Evolutionary conservation across 257 asterid species (phyloP).

Genomic region (Fraxinus pennsylvanica): DNA sequence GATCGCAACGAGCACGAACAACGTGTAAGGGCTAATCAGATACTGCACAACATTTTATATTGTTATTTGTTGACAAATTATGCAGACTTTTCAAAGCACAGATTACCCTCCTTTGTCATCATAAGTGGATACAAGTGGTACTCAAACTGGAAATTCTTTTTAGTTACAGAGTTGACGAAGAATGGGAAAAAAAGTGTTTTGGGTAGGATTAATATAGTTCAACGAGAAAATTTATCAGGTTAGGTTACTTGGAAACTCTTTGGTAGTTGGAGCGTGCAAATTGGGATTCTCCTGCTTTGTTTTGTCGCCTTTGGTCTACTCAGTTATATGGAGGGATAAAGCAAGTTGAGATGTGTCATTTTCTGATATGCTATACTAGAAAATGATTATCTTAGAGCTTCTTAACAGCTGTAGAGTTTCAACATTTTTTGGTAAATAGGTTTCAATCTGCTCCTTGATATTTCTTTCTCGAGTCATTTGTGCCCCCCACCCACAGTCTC

Average conservation of each 20-base stretch:
- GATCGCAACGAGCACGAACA: slow-evolving; percentile 75
- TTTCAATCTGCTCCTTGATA: background rate
- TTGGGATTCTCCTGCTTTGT: background rate
- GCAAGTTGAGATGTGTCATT: background rate
- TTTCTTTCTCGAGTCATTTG: background rate
- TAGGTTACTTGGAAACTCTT: background rate
- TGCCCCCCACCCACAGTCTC: background rate
- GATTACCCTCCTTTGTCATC: background rate
- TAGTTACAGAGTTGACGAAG: background rate
- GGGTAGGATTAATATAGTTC: background rate
- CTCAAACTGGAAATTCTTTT: background rate
- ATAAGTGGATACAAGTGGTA: background rate
- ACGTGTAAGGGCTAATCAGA: slow-evolving; percentile 47
- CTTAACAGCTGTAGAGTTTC: background rate
- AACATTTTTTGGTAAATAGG: background rate
- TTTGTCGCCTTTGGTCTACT: background rate
- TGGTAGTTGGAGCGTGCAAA: background rate
- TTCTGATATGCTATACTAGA: background rate
- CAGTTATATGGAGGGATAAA: background rate
- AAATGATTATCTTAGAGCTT: background rate
- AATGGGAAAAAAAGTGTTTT: background rate
- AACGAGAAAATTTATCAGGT: background rate
- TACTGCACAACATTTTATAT: background rate
- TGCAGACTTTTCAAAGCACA: background rate
- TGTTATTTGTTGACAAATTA: background rate